Base-by-base conservation (phyloP, 805 yeast species). In the Zygosaccharomyces gambellarensis region DNA sequence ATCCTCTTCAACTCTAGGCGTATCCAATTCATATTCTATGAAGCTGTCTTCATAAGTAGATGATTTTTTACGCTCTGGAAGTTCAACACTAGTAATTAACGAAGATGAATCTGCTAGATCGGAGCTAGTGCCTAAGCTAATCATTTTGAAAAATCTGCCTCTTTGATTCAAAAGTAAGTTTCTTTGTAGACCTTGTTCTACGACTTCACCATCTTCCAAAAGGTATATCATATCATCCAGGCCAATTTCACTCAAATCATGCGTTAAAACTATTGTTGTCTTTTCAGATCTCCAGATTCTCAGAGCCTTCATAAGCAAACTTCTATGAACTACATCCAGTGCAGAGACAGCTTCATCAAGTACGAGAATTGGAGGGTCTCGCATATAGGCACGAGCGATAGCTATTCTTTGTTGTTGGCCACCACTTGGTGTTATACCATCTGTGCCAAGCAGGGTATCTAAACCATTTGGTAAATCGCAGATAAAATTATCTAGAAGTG, bases 271-370 rank as follows among this genome's bases (percentile, higher is more conserved):
- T 12, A 94, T 76, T 0, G 97, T 90, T 0, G 97, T 86, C 54
- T 78, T 83, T 2, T 79, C 82, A 6, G 52, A 49, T 56, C 98
- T 75, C 83, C 86, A 82, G 3, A 54, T 47, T 47, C 79, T 76
- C 10, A 94, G 72, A 0, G 74, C 73, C 2, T 68, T 62, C 59
- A 84, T 64, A 4, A 89, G 63, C 3, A 61, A 48, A 0, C 68
- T 67, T 51, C 82, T 74, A 39, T 76, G 75, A 0, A 57, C 58
- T 2, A 68, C 62, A 63, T 94, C 97, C 48, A 94, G 68, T 0
- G 97, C 97, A 43, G 94, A 83, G 2, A 87, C 70, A 3, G 94
- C 79, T 63, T 94, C 99, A 69, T 94, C 99, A 25, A 90, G 70
- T 2, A 94, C 77, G 51, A 92, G 68, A 4, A 94, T 76, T 0